These are phyloP conservation scores for Anaeramoeba flamelloides DNA, from an alignment of 78 protist species.

Conservation along the genomic window DNA sequence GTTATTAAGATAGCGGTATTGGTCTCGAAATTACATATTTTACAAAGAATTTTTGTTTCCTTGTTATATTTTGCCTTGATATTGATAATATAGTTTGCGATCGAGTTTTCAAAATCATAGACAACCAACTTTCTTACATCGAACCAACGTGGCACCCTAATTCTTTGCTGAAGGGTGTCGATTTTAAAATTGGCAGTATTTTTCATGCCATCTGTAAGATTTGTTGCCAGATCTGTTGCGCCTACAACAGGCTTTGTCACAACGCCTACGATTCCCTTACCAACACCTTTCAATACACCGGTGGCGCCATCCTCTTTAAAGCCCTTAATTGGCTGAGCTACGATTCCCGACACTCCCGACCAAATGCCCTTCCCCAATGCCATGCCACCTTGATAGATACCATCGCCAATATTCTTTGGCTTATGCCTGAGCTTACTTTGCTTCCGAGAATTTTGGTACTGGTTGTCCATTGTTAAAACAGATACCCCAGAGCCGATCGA, in stretches of 20 bases:
- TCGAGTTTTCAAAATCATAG: too few species aligned
- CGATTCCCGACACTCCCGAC: constrained; percentile 6
- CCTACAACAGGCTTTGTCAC: constrained; percentile 48
- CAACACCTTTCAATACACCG: constrained; percentile 44
- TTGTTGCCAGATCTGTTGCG: constrained; percentile 38
- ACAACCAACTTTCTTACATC: too few species aligned
- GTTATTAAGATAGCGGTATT: too few species aligned
- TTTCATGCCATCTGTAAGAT: constrained; percentile 45
- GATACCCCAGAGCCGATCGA: neutral
- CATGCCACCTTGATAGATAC: neutral
- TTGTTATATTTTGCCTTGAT: too few species aligned
- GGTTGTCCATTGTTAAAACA: neutral
- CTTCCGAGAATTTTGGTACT: neutral
- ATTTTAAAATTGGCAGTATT: too few species aligned
- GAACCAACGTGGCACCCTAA: too few species aligned
- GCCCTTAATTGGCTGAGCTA: constrained; percentile 41
- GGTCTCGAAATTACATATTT: too few species aligned
- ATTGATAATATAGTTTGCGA: too few species aligned
- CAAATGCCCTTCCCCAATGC: neutral
- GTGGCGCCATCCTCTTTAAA: constrained; percentile 36
- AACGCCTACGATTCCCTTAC: constrained; percentile 51
- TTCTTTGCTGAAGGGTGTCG: too few species aligned
- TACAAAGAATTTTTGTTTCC: too few species aligned
- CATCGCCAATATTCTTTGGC: constrained; percentile 36
- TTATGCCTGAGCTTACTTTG: constrained; percentile 4